Base-by-base conservation (phyloP, 1,139 yeast species). In the Groenewaldozyma sp. region DNA sequence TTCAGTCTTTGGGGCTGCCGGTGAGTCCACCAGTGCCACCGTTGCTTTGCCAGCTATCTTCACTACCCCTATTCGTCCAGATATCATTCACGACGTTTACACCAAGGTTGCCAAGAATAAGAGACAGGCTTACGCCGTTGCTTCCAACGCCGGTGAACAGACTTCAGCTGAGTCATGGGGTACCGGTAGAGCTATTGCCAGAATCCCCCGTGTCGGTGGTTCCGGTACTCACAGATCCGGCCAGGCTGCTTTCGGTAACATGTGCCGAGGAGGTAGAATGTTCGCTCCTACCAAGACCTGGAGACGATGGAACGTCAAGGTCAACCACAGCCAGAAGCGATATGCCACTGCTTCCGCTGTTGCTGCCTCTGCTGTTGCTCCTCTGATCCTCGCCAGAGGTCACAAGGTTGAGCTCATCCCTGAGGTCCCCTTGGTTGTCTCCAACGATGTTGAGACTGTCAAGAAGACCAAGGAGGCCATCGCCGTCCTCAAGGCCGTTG, bases 191-290 rank as follows among this genome's bases (percentile, higher is more conserved):
- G 98, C 98, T 74, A 96, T 91, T 68, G 97, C 98, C 76, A 91
- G 98, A 81, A 88, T 91, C 72, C 98, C 98, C 78, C 88, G 98
- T 82, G 97, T 91, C 69, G 95, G 95, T 74, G 98, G 98, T 78
- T 88, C 95, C 70, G 98, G 98, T 83, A 91, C 98, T 70, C 96
- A 87, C 94, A 91, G 98, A 77, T 80, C 97, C 58, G 98, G 98
- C 73, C 98, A 91, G 76, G 98, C 88, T 72, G 98, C 98, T 69
- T 91, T 91, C 79, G 98, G 98, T 81, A 91, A 91, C 93, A 91
- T 91, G 98, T 91, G 98, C 82, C 91, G 98, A 77, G 96, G 97
- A 73, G 98, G 98, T 78, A 95, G 98, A 77, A 91, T 91, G 97
- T 91, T 91, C 67, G 96, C 98, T 72, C 98, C 98, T 72, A 91